Percentiles rank a stretch among this genome's conserved stretches.
Conservation (phyloP, 1,139 yeast species). For the Candida sp. region DNA sequence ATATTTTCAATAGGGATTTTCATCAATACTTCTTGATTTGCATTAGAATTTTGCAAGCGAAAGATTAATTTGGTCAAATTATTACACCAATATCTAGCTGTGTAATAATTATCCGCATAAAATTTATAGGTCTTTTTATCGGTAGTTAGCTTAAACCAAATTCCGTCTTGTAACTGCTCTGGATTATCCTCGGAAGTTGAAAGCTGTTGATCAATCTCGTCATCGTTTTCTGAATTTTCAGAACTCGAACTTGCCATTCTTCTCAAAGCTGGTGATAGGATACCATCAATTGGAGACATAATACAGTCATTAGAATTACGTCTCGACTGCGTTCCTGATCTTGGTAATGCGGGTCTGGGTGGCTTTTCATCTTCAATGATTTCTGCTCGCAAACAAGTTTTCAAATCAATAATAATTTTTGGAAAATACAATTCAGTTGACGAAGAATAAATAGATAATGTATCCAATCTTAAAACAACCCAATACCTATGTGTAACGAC, state of each 20-base stretch:
- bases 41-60: conserved; percentile 56
- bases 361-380: conserved; percentile 30
- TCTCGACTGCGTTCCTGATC: conserved; percentile 5
- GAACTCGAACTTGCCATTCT: conserved; percentile 6
- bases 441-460: conserved; percentile 64
- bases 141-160: conserved; percentile 57
- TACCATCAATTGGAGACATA: conserved; percentile 12
- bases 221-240: conserved; percentile 13
- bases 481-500: conserved; percentile 51
- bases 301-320: conserved; percentile 10
- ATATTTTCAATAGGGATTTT: conserved; percentile 73
- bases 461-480: conserved; percentile 72
- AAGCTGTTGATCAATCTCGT: conserved; percentile 17
- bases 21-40: conserved; percentile 69
- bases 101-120: conserved; percentile 66
- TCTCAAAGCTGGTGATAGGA: conserved; percentile 10
- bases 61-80: conserved; percentile 74
- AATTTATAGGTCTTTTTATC: conserved; percentile 60
- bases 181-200: conserved; percentile 21
- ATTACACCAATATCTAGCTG: conserved; percentile 82
- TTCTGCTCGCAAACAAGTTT: conserved; percentile 62
- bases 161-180: conserved; percentile 27
- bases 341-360: conserved; percentile 10
- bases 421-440: conserved; percentile 87
- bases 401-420: conserved; percentile 65